Evolutionary conservation across 129 eudicot species (phyloP).

Genomic region (Escallonia herrerae): DNA sequence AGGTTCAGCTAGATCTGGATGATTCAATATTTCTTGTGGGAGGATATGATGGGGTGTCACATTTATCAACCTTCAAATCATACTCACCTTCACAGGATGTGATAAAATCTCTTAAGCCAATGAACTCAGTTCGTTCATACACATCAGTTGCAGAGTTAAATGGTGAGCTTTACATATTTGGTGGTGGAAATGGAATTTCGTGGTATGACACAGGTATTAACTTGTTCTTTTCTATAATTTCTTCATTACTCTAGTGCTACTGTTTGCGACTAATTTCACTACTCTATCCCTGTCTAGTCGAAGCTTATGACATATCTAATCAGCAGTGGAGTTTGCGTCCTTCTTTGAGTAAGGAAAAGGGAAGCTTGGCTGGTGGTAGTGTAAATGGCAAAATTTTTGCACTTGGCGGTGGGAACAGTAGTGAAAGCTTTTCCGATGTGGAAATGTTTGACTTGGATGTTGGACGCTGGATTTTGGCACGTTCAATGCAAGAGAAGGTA

Average conservation of each 20-base stretch:
- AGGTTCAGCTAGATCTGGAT: constrained; percentile 22
- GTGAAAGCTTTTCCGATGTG: constrained; percentile 47
- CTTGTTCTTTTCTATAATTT: constrained; percentile 1
- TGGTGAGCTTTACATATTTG: constrained; percentile 63
- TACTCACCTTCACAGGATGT: constrained; percentile 50
- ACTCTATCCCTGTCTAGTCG: constrained; percentile 42
- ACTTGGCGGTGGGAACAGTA: constrained; percentile 71
- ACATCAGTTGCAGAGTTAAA: constrained; percentile 52
- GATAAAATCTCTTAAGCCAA: constrained; percentile 43
- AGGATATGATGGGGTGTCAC: constrained; percentile 67
- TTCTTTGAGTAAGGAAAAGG: constrained; percentile 44
- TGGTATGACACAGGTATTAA: constrained; percentile 86
- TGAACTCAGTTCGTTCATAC: constrained; percentile 48
- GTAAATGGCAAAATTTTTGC: constrained; percentile 59
- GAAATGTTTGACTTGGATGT: constrained; percentile 71
- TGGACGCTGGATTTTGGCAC: constrained; percentile 64
- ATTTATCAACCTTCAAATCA: constrained; percentile 51
- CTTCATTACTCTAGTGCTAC: neutral
- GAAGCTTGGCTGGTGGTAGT: constrained; percentile 72
- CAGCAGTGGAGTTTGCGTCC: constrained; percentile 58
- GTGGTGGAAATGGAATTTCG: constrained; percentile 53
- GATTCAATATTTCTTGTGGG: constrained; percentile 56
- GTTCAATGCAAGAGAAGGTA: constrained; percentile 84
- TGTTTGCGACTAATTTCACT: constrained; percentile 2
- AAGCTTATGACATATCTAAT: constrained; percentile 44